Percentiles rank a stretch among this genome's conserved stretches.
These are phyloP conservation scores for Candida incommunis DNA, from an alignment of 805 yeast genomes.

Conservation along the genomic window DNA sequence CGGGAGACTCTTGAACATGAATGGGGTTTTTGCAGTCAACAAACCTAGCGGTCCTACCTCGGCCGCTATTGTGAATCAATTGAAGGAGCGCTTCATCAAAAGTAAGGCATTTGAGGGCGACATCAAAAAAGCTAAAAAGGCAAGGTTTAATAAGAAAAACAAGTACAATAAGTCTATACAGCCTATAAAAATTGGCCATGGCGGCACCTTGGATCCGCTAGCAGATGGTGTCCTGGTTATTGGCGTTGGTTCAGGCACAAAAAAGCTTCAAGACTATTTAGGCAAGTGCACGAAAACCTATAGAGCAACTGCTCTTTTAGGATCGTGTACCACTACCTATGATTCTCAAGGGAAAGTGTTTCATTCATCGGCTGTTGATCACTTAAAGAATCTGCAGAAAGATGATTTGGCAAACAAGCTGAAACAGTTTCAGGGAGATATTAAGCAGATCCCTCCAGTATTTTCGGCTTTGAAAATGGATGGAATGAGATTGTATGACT, in stretches of 20 bases:
- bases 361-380: conserved; percentile 39
- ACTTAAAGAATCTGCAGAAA: conserved; percentile 28
- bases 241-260: conserved; percentile 91
- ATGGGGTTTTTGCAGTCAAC: conserved; percentile 84
- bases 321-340: conserved; percentile 86
- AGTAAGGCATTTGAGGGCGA: conserved; percentile 40
- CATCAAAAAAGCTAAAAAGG: conserved; percentile 8
- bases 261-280: conserved; percentile 55
- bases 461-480: conserved; percentile 88
- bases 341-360: conserved; percentile 81
- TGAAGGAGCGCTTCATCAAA: conserved; percentile 49
- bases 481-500: conserved; percentile 88
- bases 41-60: conserved; percentile 84
- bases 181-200: conserved; percentile 83
- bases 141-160: conserved; percentile 23
- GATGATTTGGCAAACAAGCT: conserved; percentile 37
- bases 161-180: conserved; percentile 30
- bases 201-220: conserved; percentile 91
- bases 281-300: conserved; percentile 67
- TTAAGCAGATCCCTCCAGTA: conserved; percentile 87
- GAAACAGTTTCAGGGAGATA: conserved; percentile 56
- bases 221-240: conserved; percentile 88
- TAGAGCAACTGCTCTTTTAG: conserved; percentile 73
- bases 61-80: conserved; percentile 48
- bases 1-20: too few species aligned